Conservation (phyloP, 73 alveolate species). For the Tetrahymena borealis region DNA sequence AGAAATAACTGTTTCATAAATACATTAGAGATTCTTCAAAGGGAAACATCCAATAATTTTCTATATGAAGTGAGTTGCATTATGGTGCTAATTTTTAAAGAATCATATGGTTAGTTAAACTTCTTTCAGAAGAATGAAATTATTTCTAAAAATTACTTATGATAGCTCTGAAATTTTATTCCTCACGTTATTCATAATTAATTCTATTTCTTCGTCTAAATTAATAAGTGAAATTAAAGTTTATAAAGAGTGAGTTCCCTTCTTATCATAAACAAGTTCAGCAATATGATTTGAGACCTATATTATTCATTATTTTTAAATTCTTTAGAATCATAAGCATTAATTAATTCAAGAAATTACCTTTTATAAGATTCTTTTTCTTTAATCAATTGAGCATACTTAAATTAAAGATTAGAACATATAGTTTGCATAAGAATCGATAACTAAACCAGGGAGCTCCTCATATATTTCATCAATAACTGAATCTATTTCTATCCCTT, state of each 20-base stretch:
- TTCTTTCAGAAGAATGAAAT: neutral
- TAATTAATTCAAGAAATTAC: neutral
- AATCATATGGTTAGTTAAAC: neutral
- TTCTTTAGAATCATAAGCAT: neutral
- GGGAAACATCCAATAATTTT: constrained; percentile 50
- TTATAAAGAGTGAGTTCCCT: constrained; percentile 72
- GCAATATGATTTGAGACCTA: constrained; percentile 10
- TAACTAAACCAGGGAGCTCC: neutral
- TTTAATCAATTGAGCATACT: neutral
- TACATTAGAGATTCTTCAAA: constrained; percentile 49
- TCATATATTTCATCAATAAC: neutral
- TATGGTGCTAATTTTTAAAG: constrained; percentile 37
- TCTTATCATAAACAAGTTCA: constrained; percentile 50
- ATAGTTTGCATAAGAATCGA: neutral
- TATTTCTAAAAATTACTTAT: neutral
- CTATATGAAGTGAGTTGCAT: constrained; percentile 74
- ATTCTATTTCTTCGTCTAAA: constrained; percentile 49
- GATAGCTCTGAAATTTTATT: constrained; percentile 53
- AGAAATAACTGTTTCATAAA: constrained; percentile 48
- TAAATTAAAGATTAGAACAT: neutral
- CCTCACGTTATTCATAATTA: constrained; percentile 38
- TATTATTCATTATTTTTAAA: neutral
- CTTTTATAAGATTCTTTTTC: neutral
- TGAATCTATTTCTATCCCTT: neutral
- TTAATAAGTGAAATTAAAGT: constrained; percentile 57